Evolutionary conservation across 73 alveolate species (phyloP), one percentile per base, ranked within the genome.

Genomic region (Breviolum minutum): DNA sequence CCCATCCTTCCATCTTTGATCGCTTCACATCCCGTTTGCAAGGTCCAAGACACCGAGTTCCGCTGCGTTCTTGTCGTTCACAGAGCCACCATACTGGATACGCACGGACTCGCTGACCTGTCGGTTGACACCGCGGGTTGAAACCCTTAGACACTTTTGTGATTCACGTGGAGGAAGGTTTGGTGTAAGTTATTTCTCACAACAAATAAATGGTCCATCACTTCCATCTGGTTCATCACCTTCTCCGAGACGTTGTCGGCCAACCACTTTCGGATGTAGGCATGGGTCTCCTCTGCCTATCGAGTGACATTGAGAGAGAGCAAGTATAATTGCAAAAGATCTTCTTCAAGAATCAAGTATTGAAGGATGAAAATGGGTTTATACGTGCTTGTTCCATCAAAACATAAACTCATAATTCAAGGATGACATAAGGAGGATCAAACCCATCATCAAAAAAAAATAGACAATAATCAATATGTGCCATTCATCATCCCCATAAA

Each of bases 1-100:
- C 27, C 20, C 80, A 69, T 69, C 26, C 27, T 69, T 17, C 26
- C 27, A 69, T 24, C 80, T 20, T 24, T 69, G 27, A 17, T 20
- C 26, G 80, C 80, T 20, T 17, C 79, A 16, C 63, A n/a, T 26
- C n/a, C 13, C 95, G 99, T 95, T 89, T 99, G 99, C 81, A 8
- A 17, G 81, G 29, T 30, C 86, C 95, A n/a, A 70, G 97, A 96
- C 95, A 60, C 99, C 99, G 63, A 99, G 99, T 70, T 99, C 99
- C 29, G 99, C 99, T 29, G 99, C 99, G 99, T 99, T 99, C 92
- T 99, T 99, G 90, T 99, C 99, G 62, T 99, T 99, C 97, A 99
- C 99, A 61, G 99, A 99, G 95, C 99, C 99, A 88, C 99, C 99
- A 99, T 99, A 99, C 95, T 99, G 99, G 99, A 99, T 99, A 98